Base-by-base conservation (phyloP, 2,329 filamentous ascomycete species). In the Amphichorda felina region DNA sequence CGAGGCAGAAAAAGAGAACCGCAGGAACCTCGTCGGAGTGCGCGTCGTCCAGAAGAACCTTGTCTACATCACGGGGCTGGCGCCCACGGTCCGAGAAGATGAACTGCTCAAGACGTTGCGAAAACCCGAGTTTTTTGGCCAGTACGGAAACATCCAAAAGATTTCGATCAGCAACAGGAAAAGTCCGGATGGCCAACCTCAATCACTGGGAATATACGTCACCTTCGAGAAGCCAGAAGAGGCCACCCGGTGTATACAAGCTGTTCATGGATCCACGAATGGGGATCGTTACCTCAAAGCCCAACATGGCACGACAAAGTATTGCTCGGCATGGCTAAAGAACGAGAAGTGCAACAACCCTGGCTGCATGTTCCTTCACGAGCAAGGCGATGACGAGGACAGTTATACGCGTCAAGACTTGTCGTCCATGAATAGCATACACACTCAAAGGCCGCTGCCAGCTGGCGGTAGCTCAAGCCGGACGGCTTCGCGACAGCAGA, bases 151-250 rank as follows among this genome's bases (percentile, higher is more conserved):
- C 53, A 98, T 98, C 47, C 82, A 94, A 53, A 98, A 98, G 59
- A 96, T 98, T 38, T 94, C 94, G 37, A 94, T 98, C 45, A 96
- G 88, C 67, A 95, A 94, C 57, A 77, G 87, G 28, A 94, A 94
- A 57, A 85, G 71, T 40, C 71, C 75, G 22, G 74, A 79, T 50
- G 73, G 73, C 21, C 71, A 89, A 42, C 83, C 86, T 45, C 83
- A 91, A 48, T 93, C 88, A 0, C 80, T 98, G 5, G 91, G 91
- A 32, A 89, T 98, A 34, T 98, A 98, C 52, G 91, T 98, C n/a
- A 98, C 91, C 0, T 98, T 95, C 55, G 82, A 91, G 46, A 80
- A 75, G 43, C 94, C 94, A 54, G 78, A 86, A 44, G 91, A 96
- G 59, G 91, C 91, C 13, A 81, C 81, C 28, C 77, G 74, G 26